Evolutionary conservation across 257 asterid species (phyloP), one percentile per base, ranked within the genome.

Genomic region (Jacaranda copaia): DNA sequence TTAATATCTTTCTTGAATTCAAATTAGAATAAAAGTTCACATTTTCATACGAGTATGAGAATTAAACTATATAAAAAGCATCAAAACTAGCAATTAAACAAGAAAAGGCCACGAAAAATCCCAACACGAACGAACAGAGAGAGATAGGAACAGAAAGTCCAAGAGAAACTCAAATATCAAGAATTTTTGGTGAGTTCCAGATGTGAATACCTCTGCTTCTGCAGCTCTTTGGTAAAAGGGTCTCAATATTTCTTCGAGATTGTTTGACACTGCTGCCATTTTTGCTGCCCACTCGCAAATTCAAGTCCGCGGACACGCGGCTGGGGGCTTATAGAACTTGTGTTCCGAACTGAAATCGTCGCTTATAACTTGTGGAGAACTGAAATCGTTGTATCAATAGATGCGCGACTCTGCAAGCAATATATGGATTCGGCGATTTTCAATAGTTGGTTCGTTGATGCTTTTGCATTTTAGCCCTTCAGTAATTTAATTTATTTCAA

Each of bases 141-240:
- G 15, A 69, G n/a, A n/a, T n/a, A n/a, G n/a, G n/a, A n/a, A 25
- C 32, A 45, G 9, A 57, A 74, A 35, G 13, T 19, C 12, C 38
- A 51, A 53, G 74, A 58, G 8, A 59, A 77, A 49, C 18, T 5
- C 20, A 38, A 49, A 55, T n/a, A 42, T n/a, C 6, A 36, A 60
- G 36, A 78, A 35, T 51, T 60, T 66, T 2, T 0, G 60, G 53
- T 14, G 60, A 40, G 67, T n/a, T 4, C 3, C 42, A 46, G 25
- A 36, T n/a, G 18, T 66, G 46, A 52, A 76, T 16, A 90, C 98
- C 98, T 93, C 96, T 55, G 97, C 97, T 73, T 93, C 94, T 18
- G 89, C 72, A 75, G 98, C 97, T 87, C 97, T 88, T 66, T 85
- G 88, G 81, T 87, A 80, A 79, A 91, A 87, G 81, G 96, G 96